Conservation (phyloP, 2,329 filamentous ascomycete genomes). For the Talaromyces rugulosus region DNA sequence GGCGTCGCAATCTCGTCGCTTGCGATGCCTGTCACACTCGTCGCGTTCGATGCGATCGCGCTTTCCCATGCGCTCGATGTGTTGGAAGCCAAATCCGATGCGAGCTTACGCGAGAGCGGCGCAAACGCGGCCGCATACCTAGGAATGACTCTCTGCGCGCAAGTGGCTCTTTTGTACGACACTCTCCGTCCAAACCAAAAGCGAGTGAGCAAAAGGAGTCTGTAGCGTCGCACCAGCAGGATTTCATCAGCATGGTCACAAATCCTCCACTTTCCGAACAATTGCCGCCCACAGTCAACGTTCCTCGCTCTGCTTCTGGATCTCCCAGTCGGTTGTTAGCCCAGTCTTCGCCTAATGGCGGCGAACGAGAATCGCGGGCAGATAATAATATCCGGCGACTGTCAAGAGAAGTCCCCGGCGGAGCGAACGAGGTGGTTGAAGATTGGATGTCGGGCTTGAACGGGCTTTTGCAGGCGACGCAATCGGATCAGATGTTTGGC, state of each 20-base stretch:
- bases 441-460: conserved; percentile 15
- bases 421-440: conserved; percentile 6
- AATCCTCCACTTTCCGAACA: conserved; percentile 7
- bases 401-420: conserved; percentile 15
- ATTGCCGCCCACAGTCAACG: conserved; percentile 2
- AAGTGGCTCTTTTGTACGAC: conserved; percentile 7
- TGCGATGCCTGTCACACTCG: conserved; percentile 96
- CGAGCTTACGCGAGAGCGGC: conserved; percentile 86
- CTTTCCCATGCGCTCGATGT: conserved; percentile 86
- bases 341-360: conserved; percentile 27
- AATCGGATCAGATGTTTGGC: conserved; percentile 9
- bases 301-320: conserved; percentile 6
- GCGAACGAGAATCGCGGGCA: conserved; percentile 22
- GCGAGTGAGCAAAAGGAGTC: background rate
- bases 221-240: conserved; percentile 1
- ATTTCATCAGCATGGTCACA: conserved; percentile 13
- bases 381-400: conserved; percentile 16
- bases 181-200: conserved; percentile 1
- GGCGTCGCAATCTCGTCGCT: conserved; percentile 48
- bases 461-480: conserved; percentile 9
- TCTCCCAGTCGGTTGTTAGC: conserved; percentile 18
- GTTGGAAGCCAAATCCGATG: conserved; percentile 66
- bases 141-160: conserved; percentile 56
- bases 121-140: conserved; percentile 83
- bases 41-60: conserved; percentile 88